phyloP scores from a whole-genome alignment of 2,329 filamentous ascomycete genomes.

The Exophiala sideris region DNA sequence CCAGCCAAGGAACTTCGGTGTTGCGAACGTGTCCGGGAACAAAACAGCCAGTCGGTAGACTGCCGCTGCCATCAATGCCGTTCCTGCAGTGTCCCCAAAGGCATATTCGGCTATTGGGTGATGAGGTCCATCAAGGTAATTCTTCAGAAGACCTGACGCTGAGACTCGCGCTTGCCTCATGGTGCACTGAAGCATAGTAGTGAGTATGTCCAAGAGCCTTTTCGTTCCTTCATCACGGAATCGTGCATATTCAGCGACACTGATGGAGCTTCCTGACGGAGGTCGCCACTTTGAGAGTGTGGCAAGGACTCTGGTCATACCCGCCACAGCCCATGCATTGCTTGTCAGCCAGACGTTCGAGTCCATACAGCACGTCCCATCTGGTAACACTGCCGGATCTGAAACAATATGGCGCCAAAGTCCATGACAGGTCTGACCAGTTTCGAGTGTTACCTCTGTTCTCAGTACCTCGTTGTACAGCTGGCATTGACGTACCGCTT shows the following conservation, averaged over 20 bases:
- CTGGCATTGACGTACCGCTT: slow-evolving; percentile 40
- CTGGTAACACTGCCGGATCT: slow-evolving; percentile 35
- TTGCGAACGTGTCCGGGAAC: slow-evolving; percentile 37
- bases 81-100: slow-evolving; percentile 51
- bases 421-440: slow-evolving; percentile 23
- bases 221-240: slow-evolving; percentile 27
- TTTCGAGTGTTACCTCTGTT: slow-evolving; percentile 22
- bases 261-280: slow-evolving; percentile 32
- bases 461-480: slow-evolving; percentile 43
- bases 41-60: slow-evolving; percentile 47
- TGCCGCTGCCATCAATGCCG: slow-evolving; percentile 44
- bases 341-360: slow-evolving; percentile 30
- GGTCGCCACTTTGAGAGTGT: slow-evolving; percentile 31
- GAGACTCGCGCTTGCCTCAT: slow-evolving; percentile 25
- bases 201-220: slow-evolving; percentile 34
- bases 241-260: background rate
- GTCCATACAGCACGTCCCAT: slow-evolving; percentile 44
- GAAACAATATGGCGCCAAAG: slow-evolving; percentile 48
- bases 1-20: slow-evolving; percentile 39
- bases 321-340: slow-evolving; percentile 49
- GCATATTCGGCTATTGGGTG: slow-evolving; percentile 31
- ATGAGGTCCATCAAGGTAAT: slow-evolving; percentile 43
- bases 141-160: slow-evolving; percentile 37
- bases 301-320: slow-evolving; percentile 47
- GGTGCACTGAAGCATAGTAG: slow-evolving; percentile 37